Percentiles rank a stretch among this genome's conserved stretches.
Conservation (phyloP, 208 protist genomes). For the Acanthamoeba castellanii region DNA sequence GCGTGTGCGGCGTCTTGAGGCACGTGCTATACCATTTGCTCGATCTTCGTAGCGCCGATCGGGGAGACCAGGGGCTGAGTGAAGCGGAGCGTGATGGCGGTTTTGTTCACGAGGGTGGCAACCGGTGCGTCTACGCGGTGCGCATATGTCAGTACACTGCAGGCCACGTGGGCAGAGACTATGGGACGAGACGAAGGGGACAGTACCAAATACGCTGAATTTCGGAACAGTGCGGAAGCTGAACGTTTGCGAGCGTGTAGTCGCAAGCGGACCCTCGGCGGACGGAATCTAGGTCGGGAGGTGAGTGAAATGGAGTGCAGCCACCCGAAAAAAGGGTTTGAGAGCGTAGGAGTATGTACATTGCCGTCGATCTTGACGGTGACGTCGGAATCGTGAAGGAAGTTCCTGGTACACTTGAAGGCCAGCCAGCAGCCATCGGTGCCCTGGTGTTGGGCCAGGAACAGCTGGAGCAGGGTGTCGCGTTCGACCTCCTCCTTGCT, state of each 20-base stretch:
- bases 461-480: constrained; percentile 43
- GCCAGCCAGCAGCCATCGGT: constrained; percentile 59
- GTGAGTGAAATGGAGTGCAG: not conserved
- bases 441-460: not conserved
- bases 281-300: constrained; percentile 21
- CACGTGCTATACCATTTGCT: not conserved
- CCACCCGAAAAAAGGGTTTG: not conserved
- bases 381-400: constrained; percentile 58
- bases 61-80: constrained; percentile 1
- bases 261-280: constrained; percentile 29
- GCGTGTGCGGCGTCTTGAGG: not conserved
- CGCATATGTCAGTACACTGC: not conserved
- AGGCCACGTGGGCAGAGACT: not conserved
- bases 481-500: constrained; percentile 36
- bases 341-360: not conserved
- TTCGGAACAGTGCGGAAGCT: constrained; percentile 18
- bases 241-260: constrained; percentile 50
- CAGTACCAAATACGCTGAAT: constrained; percentile 37
- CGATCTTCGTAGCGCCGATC: not conserved
- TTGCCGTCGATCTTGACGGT: constrained; percentile 71
- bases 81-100: not conserved
- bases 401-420: constrained; percentile 24
- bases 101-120: not conserved
- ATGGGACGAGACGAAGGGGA: not conserved
- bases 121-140: not conserved